phyloP scores from a whole-genome alignment of 768 basidiomycete genomes.

The Tylopilus rubrobrunneus region DNA sequence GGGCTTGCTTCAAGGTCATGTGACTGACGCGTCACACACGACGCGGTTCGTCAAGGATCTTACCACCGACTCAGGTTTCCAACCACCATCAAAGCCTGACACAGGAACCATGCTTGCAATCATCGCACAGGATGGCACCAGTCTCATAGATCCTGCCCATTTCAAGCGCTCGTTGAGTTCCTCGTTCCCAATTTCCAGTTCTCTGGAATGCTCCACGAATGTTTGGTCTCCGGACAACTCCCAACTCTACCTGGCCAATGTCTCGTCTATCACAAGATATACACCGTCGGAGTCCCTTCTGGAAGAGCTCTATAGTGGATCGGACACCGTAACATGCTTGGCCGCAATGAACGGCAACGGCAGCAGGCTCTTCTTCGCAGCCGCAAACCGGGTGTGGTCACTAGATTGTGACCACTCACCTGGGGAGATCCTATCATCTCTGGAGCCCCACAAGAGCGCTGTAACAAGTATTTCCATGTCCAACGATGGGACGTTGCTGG shows the following conservation, averaged over 20 bases:
- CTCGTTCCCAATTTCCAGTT: slow-evolving; percentile 34
- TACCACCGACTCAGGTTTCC: neutral
- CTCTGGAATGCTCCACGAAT: slow-evolving; percentile 22
- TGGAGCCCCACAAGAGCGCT: slow-evolving; percentile 48
- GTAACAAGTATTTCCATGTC: slow-evolving; percentile 57
- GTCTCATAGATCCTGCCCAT: slow-evolving; percentile 42
- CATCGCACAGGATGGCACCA: slow-evolving; percentile 45
- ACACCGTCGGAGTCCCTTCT: slow-evolving; percentile 44
- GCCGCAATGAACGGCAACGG: slow-evolving; percentile 31
- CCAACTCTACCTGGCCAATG: slow-evolving; percentile 50
- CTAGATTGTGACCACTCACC: slow-evolving; percentile 43
- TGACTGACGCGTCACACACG: slow-evolving; percentile 22
- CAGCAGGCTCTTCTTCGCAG: slow-evolving; percentile 45
- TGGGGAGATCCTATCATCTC: slow-evolving; percentile 42
- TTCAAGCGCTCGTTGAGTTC: slow-evolving; percentile 45
- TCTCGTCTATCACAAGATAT: slow-evolving; percentile 49
- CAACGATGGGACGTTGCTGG: slow-evolving; percentile 53
- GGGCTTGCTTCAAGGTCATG: slow-evolving; percentile 10
- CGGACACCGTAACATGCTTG: slow-evolving; percentile 29
- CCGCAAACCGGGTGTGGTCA: slow-evolving; percentile 43
- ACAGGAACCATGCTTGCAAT: slow-evolving; percentile 48
- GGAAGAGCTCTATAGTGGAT: slow-evolving; percentile 38
- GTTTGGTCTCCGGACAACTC: slow-evolving; percentile 58
- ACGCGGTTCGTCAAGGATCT: slow-evolving; percentile 11
- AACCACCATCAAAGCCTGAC: neutral